These are phyloP conservation scores for Solanum hybrid DNA, from an alignment of 305 asterid genomes.

Conservation along the genomic window DNA sequence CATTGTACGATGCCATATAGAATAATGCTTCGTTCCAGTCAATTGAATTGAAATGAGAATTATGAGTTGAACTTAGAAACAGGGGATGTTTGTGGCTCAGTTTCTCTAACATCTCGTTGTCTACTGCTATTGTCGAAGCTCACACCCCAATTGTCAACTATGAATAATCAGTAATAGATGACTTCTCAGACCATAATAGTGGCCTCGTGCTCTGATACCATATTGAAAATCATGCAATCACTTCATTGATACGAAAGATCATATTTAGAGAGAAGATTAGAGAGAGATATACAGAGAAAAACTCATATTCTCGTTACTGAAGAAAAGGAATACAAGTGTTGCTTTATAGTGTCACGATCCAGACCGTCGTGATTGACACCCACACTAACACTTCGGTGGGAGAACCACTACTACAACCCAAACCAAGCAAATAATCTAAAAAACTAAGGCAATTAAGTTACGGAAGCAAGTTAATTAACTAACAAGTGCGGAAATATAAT, in stretches of 20 bases:
- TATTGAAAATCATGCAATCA: not conserved
- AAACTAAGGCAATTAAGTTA: no score
- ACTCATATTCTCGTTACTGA: not conserved
- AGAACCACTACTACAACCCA: no score
- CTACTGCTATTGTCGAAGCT: not conserved
- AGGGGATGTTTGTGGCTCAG: not conserved
- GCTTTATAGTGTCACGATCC: not conserved
- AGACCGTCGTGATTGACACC: no score
- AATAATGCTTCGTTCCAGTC: not conserved
- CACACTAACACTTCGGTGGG: no score
- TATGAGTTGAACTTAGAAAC: not conserved
- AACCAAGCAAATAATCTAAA: no score
- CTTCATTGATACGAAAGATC: not conserved
- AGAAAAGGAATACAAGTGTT: not conserved
- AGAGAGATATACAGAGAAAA: not conserved
- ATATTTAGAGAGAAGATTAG: not conserved
- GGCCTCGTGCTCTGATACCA: not conserved
- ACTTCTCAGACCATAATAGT: not conserved
- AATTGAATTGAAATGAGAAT: not conserved
- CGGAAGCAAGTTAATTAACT: no score
- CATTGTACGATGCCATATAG: not conserved
- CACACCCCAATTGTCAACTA: not conserved
- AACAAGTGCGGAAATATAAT: no score
- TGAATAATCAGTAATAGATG: not conserved
- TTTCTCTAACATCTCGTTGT: not conserved